Evolutionary conservation across 1,284 basidiomycete species (phyloP), one percentile per base, ranked within the genome.

Genomic region (Cronartium quercuum): DNA sequence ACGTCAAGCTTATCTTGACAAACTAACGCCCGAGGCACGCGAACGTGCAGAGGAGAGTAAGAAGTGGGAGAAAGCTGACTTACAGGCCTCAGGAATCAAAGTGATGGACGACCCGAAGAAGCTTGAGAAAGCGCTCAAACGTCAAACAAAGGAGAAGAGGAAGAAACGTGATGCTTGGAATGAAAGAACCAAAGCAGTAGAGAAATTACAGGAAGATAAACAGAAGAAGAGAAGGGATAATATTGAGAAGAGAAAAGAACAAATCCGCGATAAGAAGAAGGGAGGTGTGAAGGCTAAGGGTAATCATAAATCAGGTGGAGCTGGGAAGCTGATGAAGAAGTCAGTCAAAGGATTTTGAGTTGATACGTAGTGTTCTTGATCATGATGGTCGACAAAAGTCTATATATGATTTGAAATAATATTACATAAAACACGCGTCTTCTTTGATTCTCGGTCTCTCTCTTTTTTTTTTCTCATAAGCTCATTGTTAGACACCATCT

Each of bases 81-180:
- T 73, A 10, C 62, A 73, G 58, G 69, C 69, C 2, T 66, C 61
- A 38, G 69, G 69, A 7, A 57, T 55, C 2, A 73, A 73, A 57
- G 63, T 73, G n/a, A 73, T 73, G 69, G 69, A 73, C 51, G 69
- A 73, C 51, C 42, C 47, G 0, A 73, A 66, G 24, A 73, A 73
- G 51, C 42, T 73, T 37, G 63, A 64, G 7, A 64, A 65, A 24
- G 61, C 69, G 5, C 15, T 73, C 6, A 73, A 65, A 38, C 51
- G 63, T 57, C 69, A 65, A 37, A 73, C 29, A 12, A 73, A 73
- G 63, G 70, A 73, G 40, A 73, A 73, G 62, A 47, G 63, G 38
- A 73, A 73, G 38, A 65, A 66, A 51, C 61, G 51, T 41, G 41
- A 65, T 18, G 62, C 62, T n/a, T 73, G 70, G 70, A 61, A 73